Evolutionary conservation across 768 basidiomycete species (phyloP).

Genomic region (Serendipita indica): DNA sequence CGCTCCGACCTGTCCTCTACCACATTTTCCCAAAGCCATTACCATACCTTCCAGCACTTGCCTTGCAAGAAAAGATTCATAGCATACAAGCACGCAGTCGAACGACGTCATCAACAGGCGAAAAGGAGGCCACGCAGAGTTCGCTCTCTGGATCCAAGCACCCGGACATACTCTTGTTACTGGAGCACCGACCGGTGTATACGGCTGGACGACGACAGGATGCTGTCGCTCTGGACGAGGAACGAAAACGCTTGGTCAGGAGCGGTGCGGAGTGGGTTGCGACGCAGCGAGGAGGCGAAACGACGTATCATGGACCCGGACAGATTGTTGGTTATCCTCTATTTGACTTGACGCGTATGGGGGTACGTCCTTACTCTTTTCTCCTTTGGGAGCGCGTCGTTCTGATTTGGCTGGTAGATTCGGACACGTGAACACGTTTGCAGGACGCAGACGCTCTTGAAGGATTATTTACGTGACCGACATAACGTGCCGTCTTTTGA

Average conservation of each 20-base stretch:
- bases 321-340: constrained; percentile 94
- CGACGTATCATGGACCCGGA: constrained; percentile 95
- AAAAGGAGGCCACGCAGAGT: constrained; percentile 13
- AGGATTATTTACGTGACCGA: constrained; percentile 41
- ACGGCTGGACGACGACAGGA: constrained; percentile 81
- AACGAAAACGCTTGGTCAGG: constrained; percentile 46
- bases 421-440: constrained; percentile 72
- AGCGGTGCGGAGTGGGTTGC: constrained; percentile 81
- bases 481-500: constrained; percentile 44
- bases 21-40: constrained; percentile 67
- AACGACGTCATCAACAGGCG: too few relatives aligned
- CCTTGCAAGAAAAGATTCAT: constrained; percentile 59
- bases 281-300: constrained; percentile 76
- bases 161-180: constrained; percentile 54
- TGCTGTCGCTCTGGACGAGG: constrained; percentile 35
- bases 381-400: not conserved
- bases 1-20: constrained; percentile 43
- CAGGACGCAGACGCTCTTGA: constrained; percentile 57
- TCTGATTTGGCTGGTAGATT: constrained; percentile 12
- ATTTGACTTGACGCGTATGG: constrained; percentile 69
- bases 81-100: constrained; percentile 43
- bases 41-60: constrained; percentile 54
- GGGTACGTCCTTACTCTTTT: constrained; percentile 37
- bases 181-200: constrained; percentile 89
- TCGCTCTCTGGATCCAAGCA: constrained; percentile 27